Conservation (phyloP, 306 rosid species). For the Cicer arietinum region DNA sequence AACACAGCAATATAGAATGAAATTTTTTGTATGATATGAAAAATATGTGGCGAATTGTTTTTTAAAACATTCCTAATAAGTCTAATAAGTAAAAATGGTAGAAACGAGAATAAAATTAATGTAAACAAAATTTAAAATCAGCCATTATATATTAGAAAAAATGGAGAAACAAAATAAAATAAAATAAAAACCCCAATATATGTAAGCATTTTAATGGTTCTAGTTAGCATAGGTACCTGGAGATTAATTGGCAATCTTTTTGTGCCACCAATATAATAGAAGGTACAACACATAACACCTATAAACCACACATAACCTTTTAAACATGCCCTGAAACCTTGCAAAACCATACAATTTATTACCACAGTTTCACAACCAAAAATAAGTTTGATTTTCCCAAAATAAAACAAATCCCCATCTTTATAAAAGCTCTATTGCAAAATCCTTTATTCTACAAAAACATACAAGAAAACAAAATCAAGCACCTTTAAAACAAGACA, state of each 20-base stretch:
- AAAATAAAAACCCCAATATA: neutral
- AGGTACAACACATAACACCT: neutral
- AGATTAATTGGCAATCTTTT: neutral
- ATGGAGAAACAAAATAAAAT: neutral
- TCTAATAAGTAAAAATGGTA: constrained; percentile 9
- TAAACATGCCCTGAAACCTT: constrained; percentile 32
- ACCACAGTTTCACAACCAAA: constrained; percentile 14
- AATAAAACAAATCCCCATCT: neutral
- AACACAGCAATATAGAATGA: no score
- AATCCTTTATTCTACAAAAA: neutral
- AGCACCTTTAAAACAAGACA: constrained; percentile 4
- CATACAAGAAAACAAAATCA: neutral
- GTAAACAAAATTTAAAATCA: neutral
- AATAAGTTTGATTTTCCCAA: constrained; percentile 23
- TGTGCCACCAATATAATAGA: constrained; percentile 10
- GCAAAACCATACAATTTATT: constrained; percentile 42
- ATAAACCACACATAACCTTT: neutral
- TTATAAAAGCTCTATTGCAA: constrained; percentile 34
- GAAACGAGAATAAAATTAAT: neutral
- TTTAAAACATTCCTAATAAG: neutral
- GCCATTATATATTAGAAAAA: neutral
- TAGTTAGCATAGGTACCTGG: neutral
- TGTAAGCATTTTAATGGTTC: constrained; percentile 29
- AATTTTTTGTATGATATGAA: no score
- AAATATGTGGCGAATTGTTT: no score